Base-by-base conservation (phyloP, 2,329 filamentous ascomycete species). In the Ophiostoma sp. region DNA sequence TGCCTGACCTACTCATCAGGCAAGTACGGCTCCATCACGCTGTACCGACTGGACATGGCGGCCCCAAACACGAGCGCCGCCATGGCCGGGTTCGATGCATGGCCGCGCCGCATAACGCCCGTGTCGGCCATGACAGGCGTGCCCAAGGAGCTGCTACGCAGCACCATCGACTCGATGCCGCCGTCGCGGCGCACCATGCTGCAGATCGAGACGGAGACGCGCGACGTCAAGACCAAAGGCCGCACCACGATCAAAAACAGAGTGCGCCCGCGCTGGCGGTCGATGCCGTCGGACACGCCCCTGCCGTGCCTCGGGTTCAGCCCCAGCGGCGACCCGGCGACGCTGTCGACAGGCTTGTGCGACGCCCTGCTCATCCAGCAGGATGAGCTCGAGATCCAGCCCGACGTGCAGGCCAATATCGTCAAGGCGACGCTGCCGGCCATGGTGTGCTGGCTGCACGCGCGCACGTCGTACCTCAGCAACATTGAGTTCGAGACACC, bases 381-480 rank as follows among this genome's bases (percentile, higher is more conserved):
- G 35, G 68, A 71, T 5, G 70, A 69, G 48, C 33, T 68, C 35
- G 62, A 62, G n/a, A 62, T 74, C 17, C 67, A 69, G 1, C n/a
- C 68, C n/a, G 69, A 52, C 64, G 69, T 69, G 20, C 67, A n/a
- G 17, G 73, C 73, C 67, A 74, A 74, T 62, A 67, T 70, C 10
- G 71, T 74, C 31, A 67, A 69, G 36, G 73, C 73, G 17, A 72
- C 73, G 1, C 27, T 74, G 33, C 73, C 73, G 17, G 72, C 73
- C 52, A 74, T 74, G 73, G n/a, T 74, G 11, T 73, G 71, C n/a
- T 74, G 73, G 73, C 72, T 74, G 68, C 73, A 74, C 70, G 68
- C 72, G n/a, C 69, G 71, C 48, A 69, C 73, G 0, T 71, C 73
- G 2, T 74, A 73, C 36, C 71, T 74, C 33, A 68, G 70, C 10